Percentiles rank a stretch among this genome's conserved stretches.
Evolutionary conservation across 345 rosid species (phyloP).

Genomic region (Clarkia xantiana): DNA sequence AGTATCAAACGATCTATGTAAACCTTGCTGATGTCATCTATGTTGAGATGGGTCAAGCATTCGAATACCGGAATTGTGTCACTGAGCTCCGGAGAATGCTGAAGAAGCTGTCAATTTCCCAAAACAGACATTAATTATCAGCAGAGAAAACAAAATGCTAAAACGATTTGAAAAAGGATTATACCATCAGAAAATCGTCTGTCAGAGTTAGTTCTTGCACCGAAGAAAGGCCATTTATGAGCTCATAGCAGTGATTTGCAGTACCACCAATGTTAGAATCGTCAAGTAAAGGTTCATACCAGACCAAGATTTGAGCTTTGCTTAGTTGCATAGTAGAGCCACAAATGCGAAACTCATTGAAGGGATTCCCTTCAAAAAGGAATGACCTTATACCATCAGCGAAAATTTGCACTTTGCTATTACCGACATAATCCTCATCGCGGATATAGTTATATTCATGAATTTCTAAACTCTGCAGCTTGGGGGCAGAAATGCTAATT

Average conservation of each 20-base stretch:
- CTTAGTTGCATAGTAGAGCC: not conserved
- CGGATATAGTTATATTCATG: not conserved
- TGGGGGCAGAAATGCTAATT: constrained; percentile 3
- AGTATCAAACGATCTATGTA: not conserved
- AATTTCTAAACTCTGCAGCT: not conserved
- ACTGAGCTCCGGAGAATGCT: not conserved
- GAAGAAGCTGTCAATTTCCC: not conserved
- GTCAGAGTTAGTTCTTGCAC: not conserved
- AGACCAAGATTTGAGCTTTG: not conserved
- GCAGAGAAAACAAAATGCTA: not conserved
- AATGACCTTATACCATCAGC: constrained; percentile 1
- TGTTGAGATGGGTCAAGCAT: not conserved
- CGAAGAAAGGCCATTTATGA: not conserved
- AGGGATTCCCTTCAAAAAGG: not conserved
- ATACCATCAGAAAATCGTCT: not conserved
- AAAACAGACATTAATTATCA: not conserved
- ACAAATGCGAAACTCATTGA: not conserved
- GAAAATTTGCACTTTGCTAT: not conserved
- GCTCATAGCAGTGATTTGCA: not conserved
- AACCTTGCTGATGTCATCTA: not conserved
- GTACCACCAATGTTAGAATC: not conserved
- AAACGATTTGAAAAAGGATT: not conserved
- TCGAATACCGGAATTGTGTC: not conserved
- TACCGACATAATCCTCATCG: not conserved
- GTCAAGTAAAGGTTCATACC: not conserved